These are phyloP conservation scores for Pseudocercospora crystallina DNA, from an alignment of 2,329 filamentous ascomycete genomes.

Conservation along the genomic window DNA sequence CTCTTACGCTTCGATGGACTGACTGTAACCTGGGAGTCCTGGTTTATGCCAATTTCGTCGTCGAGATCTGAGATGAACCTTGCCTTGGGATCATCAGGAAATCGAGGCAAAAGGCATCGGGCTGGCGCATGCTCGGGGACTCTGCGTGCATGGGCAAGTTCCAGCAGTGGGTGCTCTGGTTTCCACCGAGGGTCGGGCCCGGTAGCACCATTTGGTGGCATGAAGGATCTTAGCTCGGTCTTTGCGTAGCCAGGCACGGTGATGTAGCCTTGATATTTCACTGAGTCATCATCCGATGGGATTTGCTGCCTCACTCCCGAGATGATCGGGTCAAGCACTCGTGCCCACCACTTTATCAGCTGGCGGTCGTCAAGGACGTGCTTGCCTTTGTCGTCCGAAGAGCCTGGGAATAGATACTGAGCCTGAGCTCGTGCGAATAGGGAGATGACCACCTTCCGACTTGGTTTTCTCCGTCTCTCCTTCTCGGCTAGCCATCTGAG, in stretches of 20 bases:
- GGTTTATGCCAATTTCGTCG: conserved; percentile 57
- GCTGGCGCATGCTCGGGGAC: conserved; percentile 63
- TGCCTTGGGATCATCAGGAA: conserved; percentile 93
- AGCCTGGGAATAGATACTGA: conserved; percentile 93
- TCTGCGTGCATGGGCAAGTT: conserved; percentile 63
- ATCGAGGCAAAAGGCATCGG: conserved; percentile 78
- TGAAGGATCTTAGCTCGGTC: conserved; percentile 74
- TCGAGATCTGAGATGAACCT: conserved; percentile 87
- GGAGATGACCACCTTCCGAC: conserved; percentile 65
- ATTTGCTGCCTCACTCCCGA: conserved; percentile 25
- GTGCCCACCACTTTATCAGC: conserved; percentile 94
- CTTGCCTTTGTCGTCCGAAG: conserved; percentile 78
- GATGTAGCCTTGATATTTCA: conserved; percentile 66
- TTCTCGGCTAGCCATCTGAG: conserved; percentile 70
- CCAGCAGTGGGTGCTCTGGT: conserved; percentile 69
- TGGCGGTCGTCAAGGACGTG: conserved; percentile 90
- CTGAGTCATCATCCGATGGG: conserved; percentile 40
- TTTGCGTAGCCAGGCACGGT: conserved; percentile 82
- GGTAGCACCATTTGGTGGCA: conserved; percentile 55
- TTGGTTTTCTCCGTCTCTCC: conserved; percentile 48
- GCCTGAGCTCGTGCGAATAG: conserved; percentile 89
- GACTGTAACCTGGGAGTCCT: conserved; percentile 32
- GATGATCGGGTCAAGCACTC: conserved; percentile 75
- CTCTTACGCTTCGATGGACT: conserved; percentile 48
- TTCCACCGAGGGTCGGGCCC: conserved; percentile 41